These are phyloP conservation scores for Cystofilobasidium bisporidii DNA, from an alignment of 768 basidiomycete genomes.

Conservation along the genomic window DNA sequence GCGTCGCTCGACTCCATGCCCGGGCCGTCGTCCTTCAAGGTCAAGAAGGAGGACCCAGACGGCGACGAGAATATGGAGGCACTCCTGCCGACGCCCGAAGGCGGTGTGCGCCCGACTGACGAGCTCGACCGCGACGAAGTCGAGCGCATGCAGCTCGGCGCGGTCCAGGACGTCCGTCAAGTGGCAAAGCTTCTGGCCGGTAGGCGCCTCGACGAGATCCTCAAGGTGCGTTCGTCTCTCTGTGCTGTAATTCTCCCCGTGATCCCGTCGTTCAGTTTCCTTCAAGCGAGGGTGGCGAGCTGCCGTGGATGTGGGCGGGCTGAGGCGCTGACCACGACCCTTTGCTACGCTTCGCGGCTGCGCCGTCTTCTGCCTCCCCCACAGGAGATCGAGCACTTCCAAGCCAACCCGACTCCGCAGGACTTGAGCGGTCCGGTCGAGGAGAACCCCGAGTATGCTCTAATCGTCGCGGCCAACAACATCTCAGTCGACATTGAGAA, in stretches of 20 bases:
- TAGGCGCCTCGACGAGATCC: slow-evolving; percentile 74
- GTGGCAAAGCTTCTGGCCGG: slow-evolving; percentile 83
- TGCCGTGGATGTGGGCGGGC: too few species aligned
- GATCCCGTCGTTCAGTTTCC: too few species aligned
- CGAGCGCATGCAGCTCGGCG: slow-evolving; percentile 80
- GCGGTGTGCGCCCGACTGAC: slow-evolving; percentile 86
- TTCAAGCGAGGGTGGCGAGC: too few species aligned
- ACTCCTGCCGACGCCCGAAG: slow-evolving; percentile 56
- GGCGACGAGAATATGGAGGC: slow-evolving; percentile 45
- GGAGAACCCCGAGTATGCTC: slow-evolving; percentile 85
- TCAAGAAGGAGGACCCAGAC: slow-evolving; percentile 40
- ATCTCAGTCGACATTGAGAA: slow-evolving; percentile 97
- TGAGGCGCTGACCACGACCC: not conserved
- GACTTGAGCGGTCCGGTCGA: slow-evolving; percentile 59
- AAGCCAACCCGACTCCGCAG: slow-evolving; percentile 59
- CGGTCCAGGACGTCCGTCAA: slow-evolving; percentile 71
- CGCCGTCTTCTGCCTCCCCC: not conserved
- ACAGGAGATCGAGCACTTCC: slow-evolving; percentile 84
- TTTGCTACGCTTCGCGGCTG: not conserved
- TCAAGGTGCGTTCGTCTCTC: slow-evolving; percentile 50
- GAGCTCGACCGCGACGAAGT: slow-evolving; percentile 91
- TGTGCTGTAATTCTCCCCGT: too few species aligned
- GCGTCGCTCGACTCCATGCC: slow-evolving; percentile 47
- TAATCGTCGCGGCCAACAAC: slow-evolving; percentile 97
- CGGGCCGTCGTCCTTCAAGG: slow-evolving; percentile 43